Evolutionary conservation across 257 asterid genomes (phyloP), one percentile per base, ranked within the genome.

Genomic region (Nyctanthes arbortristis): DNA sequence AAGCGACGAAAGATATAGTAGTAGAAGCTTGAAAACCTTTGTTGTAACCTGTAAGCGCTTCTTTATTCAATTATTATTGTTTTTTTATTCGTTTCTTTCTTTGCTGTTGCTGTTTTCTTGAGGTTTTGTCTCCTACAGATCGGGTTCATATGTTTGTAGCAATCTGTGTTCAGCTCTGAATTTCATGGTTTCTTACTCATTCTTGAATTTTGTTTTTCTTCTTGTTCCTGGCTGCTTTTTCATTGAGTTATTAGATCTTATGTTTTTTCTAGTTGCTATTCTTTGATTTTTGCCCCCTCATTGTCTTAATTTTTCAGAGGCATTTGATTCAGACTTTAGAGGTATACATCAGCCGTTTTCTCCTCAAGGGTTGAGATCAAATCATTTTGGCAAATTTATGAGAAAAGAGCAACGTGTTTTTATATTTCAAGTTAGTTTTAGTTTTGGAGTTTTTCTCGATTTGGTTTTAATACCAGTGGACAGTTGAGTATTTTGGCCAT

Each of bases 341-440:
- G n/a, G n/a, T n/a, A n/a, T n/a, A n/a, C n/a, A n/a, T n/a, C n/a
- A n/a, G n/a, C n/a, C n/a, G n/a, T 10, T 45, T 45, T 45, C 22
- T 30, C 27, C 18, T 37, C 66, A 72, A 72, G 78, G 75, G 68
- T 45, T 82, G 61, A 52, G 34, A 40, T 69, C 64, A 61, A 61
- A 49, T 72, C 49, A 32, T 55, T 76, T 64, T n/a, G n/a, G 49
- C 22, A 33, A 54, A 68, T 70, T 67, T 36, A 6, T 64, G 18
- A 29, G 75, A 71, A 32, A 40, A 39, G 40, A 16, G 52, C 20
- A 18, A 10, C 29, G 7, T 56, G n/a, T 3, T 37, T 40, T 40
- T 16, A 45, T 16, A 40, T 61, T 33, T 29, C 47, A 52, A 59
- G 71, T 36, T 34, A 30, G 54, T 28, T 55, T n/a, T 30, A 16